Evolutionary conservation across 345 rosid species (phyloP).

Genomic region (Eucalyptus lansdowneana): DNA sequence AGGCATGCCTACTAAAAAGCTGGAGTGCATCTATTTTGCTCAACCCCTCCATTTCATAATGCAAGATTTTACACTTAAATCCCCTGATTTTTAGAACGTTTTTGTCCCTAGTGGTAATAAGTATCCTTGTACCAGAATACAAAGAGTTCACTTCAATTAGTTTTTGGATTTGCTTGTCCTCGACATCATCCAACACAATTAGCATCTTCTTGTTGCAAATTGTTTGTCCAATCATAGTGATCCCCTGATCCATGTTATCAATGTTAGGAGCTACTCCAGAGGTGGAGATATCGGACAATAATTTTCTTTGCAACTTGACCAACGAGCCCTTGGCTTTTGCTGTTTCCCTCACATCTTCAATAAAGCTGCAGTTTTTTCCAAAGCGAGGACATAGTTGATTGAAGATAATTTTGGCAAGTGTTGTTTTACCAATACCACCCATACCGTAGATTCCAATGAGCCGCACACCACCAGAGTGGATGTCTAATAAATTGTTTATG

Average conservation of each 20-base stretch:
- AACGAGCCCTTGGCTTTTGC: not conserved
- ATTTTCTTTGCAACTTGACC: too few species aligned
- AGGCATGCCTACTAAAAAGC: not conserved
- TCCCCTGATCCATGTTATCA: not conserved
- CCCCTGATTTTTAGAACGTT: not conserved
- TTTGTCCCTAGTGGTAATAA: not conserved
- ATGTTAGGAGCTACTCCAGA: not conserved
- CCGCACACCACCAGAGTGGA: rapidly evolving
- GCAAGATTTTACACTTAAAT: not conserved
- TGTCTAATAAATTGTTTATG: not conserved
- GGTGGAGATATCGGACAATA: not conserved
- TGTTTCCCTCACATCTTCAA: not conserved
- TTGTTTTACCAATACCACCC: too few species aligned
- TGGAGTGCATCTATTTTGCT: not conserved
- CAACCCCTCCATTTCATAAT: not conserved
- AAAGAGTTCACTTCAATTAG: not conserved
- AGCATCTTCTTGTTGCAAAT: not conserved
- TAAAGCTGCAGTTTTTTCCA: too few species aligned
- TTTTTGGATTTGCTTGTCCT: not conserved
- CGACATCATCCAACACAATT: not conserved
- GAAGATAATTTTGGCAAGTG: too few species aligned
- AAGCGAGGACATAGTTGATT: too few species aligned
- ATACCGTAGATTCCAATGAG: too few species aligned
- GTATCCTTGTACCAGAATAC: not conserved
- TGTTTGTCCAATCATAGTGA: not conserved